Percentiles rank a stretch among this genome's conserved stretches.
These are phyloP conservation scores for Penicillium parvum DNA, from an alignment of 495 filamentous ascomycete species.

Conservation along the genomic window DNA sequence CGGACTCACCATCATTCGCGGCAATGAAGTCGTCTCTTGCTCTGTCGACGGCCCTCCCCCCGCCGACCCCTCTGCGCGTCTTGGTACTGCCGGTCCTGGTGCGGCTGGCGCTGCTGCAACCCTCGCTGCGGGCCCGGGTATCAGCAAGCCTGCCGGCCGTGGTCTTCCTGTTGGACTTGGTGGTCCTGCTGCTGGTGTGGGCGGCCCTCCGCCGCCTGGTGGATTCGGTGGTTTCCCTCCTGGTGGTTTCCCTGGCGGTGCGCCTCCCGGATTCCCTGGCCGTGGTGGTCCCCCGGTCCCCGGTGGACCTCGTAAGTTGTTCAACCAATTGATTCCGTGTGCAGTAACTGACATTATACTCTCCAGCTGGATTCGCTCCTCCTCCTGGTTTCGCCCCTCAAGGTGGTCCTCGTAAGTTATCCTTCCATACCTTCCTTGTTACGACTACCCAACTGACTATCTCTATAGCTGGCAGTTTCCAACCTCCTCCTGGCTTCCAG, in stretches of 20 bases:
- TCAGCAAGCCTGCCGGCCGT: conserved; percentile 86
- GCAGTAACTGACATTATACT: conserved; percentile 6
- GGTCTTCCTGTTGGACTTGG: conserved; percentile 83
- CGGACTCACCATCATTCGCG: conserved; percentile 90
- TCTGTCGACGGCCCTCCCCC: conserved; percentile 97
- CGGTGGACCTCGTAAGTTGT: conserved; percentile 56
- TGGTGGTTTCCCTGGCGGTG: conserved; percentile 61
- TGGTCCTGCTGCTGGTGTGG: conserved; percentile 87
- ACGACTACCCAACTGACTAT: background rate
- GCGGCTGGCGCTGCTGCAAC: conserved; percentile 59
- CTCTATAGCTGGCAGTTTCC: conserved; percentile 52
- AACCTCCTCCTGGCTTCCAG: conserved; percentile 69
- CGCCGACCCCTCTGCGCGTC: conserved; percentile 83
- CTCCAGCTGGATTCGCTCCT: conserved; percentile 4
- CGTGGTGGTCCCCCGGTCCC: conserved; percentile 66
- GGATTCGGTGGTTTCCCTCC: conserved; percentile 56
- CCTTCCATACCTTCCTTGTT: background rate
- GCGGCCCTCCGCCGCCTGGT: conserved; percentile 66
- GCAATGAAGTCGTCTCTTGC: conserved; percentile 86
- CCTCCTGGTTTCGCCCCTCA: conserved; percentile 57
- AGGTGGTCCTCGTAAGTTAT: conserved; percentile 55
- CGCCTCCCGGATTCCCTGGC: conserved; percentile 73
- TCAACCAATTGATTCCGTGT: too few species aligned
- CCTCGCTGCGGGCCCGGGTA: conserved; percentile 79
- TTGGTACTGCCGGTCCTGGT: conserved; percentile 71